Conservation (phyloP, 2,329 filamentous ascomycete genomes). For the Colletotrichum incanum region DNA sequence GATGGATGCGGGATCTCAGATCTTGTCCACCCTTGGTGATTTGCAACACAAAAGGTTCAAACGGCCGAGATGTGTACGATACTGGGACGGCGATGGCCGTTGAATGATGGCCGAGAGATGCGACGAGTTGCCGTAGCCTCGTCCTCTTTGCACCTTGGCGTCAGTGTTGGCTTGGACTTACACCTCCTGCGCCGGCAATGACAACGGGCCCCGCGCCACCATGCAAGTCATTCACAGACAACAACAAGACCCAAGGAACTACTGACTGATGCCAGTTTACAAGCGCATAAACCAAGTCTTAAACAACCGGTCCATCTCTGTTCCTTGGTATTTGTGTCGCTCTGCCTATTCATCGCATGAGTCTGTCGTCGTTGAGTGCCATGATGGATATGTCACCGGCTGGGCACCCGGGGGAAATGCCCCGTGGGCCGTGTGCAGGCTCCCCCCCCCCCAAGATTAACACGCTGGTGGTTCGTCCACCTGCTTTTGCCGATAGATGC, state of each 20-base stretch:
- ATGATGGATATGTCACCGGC: slow-evolving; percentile 33
- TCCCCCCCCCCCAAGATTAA: neutral
- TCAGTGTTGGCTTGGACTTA: neutral
- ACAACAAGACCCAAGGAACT: neutral
- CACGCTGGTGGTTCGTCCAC: neutral
- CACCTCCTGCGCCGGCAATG: neutral
- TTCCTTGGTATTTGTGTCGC: neutral
- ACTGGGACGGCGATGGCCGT: neutral
- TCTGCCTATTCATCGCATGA: neutral
- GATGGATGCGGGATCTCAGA: slow-evolving; percentile 1
- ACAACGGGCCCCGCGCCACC: neutral
- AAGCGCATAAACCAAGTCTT: neutral
- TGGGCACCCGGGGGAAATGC: slow-evolving; percentile 3
- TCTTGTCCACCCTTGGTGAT: neutral
- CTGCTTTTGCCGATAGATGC: slow-evolving; percentile 16
- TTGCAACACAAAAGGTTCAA: neutral
- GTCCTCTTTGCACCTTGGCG: neutral
- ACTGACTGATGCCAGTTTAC: neutral
- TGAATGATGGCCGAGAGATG: neutral
- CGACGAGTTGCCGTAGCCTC: neutral
- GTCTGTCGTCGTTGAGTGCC: neutral
- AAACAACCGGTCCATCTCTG: neutral
- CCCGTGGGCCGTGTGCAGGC: slow-evolving; percentile 1
- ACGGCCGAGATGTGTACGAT: neutral
- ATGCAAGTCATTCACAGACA: slow-evolving; percentile 3